phyloP scores from a whole-genome alignment of 768 basidiomycete genomes.

The Pisolithus marmoratus region DNA sequence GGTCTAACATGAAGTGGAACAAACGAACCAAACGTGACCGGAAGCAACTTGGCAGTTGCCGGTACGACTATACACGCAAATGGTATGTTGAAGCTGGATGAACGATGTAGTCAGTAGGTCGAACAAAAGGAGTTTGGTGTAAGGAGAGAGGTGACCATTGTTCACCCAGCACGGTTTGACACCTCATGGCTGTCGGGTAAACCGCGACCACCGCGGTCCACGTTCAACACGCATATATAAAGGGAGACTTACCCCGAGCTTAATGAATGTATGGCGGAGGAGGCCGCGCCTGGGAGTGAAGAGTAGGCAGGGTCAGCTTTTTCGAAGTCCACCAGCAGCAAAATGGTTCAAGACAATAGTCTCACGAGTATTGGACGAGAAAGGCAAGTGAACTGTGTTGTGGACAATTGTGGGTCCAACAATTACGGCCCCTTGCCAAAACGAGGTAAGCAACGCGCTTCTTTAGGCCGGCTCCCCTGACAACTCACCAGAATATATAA shows the following conservation, averaged over 20 bases:
- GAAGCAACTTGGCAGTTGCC: slow-evolving; percentile 19
- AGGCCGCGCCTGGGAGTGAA: slow-evolving; percentile 54
- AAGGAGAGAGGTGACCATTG: slow-evolving; percentile 20
- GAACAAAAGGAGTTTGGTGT: slow-evolving; percentile 16
- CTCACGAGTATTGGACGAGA: slow-evolving; percentile 32
- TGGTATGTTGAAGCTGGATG: slow-evolving; percentile 11
- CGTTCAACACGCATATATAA: slow-evolving; percentile 5
- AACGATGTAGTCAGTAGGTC: slow-evolving; percentile 15
- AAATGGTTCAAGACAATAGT: slow-evolving; percentile 11
- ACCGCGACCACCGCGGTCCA: not conserved
- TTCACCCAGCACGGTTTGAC: slow-evolving; percentile 14
- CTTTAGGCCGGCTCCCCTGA: not conserved
- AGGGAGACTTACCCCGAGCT: slow-evolving; percentile 40
- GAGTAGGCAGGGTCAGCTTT: slow-evolving; percentile 6
- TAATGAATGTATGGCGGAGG: slow-evolving; percentile 65
- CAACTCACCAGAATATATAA: slow-evolving; percentile 11
- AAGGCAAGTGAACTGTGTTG: slow-evolving; percentile 38
- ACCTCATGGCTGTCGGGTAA: slow-evolving; percentile 23
- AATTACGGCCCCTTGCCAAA: slow-evolving; percentile 30
- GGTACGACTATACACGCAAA: slow-evolving; percentile 11
- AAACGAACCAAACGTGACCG: slow-evolving; percentile 15
- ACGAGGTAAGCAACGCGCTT: slow-evolving; percentile 18
- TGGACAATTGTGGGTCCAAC: slow-evolving; percentile 53
- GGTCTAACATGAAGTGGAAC: slow-evolving; percentile 13
- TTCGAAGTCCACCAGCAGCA: slow-evolving; percentile 1